phyloP scores from a whole-genome alignment of 345 rosid genomes.

The Iberis pinnata region DNA sequence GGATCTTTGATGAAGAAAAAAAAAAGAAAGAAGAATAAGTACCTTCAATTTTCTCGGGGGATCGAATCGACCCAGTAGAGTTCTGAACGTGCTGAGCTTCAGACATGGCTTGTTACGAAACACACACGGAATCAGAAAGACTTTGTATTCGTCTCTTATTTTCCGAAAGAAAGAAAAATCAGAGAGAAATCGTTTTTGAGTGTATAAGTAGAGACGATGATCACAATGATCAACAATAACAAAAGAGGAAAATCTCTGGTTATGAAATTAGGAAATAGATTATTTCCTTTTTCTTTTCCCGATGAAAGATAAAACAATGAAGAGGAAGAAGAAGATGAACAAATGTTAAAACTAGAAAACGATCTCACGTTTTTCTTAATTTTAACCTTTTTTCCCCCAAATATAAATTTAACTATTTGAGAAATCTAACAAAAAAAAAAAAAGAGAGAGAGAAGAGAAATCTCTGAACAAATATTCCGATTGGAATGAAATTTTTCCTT shows the following conservation, averaged over 20 bases:
- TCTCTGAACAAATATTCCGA: slow-evolving; percentile 44
- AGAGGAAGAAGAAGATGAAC: slow-evolving; percentile 15
- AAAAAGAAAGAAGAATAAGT: too few species aligned
- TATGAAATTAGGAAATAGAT: slow-evolving; percentile 1
- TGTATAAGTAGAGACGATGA: slow-evolving; percentile 21
- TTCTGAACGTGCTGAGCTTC: slow-evolving; percentile 52
- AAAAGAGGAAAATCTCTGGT: neutral
- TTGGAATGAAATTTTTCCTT: slow-evolving; percentile 29
- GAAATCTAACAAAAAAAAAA: slow-evolving; percentile 32
- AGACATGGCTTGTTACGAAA: slow-evolving; percentile 46
- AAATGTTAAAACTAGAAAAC: slow-evolving; percentile 19
- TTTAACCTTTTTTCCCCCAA: slow-evolving; percentile 13
- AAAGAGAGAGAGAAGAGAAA: slow-evolving; percentile 6
- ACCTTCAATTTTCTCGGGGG: slow-evolving; percentile 61
- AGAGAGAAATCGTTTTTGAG: slow-evolving; percentile 4
- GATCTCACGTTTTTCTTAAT: too few species aligned
- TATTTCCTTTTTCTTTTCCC: slow-evolving; percentile 1
- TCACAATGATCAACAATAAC: slow-evolving; percentile 31
- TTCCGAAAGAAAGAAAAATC: neutral
- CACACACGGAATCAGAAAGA: slow-evolving; percentile 14
- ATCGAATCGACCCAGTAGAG: slow-evolving; percentile 54
- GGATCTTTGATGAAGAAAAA: slow-evolving; percentile 23
- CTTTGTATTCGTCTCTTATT: neutral
- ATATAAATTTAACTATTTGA: slow-evolving; percentile 29
- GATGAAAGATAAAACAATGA: slow-evolving; percentile 11